Conservation (phyloP, 805 yeast species). For the Metschnikowia peoriensis region DNA sequence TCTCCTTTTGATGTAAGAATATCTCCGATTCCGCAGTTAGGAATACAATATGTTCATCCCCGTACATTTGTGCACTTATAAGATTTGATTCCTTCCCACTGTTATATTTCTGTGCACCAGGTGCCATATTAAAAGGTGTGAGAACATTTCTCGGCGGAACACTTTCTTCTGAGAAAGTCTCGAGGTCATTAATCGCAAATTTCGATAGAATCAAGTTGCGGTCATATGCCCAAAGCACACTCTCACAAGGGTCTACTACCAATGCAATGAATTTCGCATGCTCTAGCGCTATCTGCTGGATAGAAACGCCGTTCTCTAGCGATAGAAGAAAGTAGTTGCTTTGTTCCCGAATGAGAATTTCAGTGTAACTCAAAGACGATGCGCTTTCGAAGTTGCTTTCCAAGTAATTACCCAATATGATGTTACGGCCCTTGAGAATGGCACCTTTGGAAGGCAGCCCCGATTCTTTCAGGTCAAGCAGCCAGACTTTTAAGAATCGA, state of each 20-base stretch:
- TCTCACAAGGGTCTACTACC: constrained; percentile 19
- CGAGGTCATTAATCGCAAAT: background rate
- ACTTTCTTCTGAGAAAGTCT: background rate
- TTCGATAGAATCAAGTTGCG: background rate
- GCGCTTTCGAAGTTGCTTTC: constrained; percentile 50
- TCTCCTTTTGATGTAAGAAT: background rate
- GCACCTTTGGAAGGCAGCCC: constrained; percentile 4
- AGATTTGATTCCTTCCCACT: background rate
- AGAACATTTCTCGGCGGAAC: background rate
- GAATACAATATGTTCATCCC: constrained; percentile 1
- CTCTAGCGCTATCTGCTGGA: constrained; percentile 14
- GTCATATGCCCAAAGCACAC: constrained; percentile 7
- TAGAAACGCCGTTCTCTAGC: constrained; percentile 17
- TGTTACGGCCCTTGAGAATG: constrained; percentile 55
- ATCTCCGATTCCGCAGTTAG: constrained; percentile 4
- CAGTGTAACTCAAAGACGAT: constrained; percentile 32
- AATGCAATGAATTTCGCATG: constrained; percentile 11
- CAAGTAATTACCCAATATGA: constrained; percentile 49
- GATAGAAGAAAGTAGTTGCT: constrained; percentile 30
- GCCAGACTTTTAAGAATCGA: constrained; percentile 65
- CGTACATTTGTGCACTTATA: constrained; percentile 1
- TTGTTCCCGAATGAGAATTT: constrained; percentile 35
- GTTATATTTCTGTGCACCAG: background rate
- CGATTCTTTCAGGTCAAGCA: constrained; percentile 23
- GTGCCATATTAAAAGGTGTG: constrained; percentile 3